Evolutionary conservation across 1,139 yeast genomes (phyloP).

Genomic region (Diutina sp.): DNA sequence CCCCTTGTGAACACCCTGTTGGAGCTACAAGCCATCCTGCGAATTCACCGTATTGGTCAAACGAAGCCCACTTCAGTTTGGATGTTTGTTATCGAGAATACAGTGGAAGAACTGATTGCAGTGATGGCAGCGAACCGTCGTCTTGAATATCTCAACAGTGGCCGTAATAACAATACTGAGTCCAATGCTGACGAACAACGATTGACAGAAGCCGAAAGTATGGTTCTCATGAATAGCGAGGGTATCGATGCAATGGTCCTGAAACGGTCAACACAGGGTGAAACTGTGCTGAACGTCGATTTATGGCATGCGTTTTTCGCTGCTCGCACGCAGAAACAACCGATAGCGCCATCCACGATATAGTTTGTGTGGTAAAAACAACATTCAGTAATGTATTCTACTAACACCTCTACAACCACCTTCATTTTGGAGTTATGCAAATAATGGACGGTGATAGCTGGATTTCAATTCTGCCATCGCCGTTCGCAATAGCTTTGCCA

Average conservation of each 20-base stretch:
- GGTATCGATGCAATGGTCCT: conserved; percentile 30
- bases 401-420: neutral
- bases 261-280: conserved; percentile 35
- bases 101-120: conserved; percentile 89
- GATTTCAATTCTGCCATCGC: neutral
- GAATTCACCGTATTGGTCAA: conserved; percentile 91
- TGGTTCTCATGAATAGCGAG: conserved; percentile 23
- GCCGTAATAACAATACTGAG: conserved; percentile 4
- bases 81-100: conserved; percentile 74
- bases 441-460: neutral
- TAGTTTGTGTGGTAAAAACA: neutral
- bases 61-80: conserved; percentile 69
- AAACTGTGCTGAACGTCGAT: conserved; percentile 39
- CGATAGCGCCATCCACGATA: neutral
- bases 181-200: conserved; percentile 10
- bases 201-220: conserved; percentile 22
- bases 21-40: conserved; percentile 82
- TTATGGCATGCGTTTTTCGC: conserved; percentile 50
- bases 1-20: conserved; percentile 83
- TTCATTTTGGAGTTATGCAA: no score
- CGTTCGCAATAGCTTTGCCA: neutral
- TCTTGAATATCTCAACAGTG: conserved; percentile 16
- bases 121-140: conserved; percentile 39
- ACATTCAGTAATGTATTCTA: neutral
- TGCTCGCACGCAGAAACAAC: conserved; percentile 7